Conservation (phyloP, 768 basidiomycete species). For the Austroboletus eburneus region DNA sequence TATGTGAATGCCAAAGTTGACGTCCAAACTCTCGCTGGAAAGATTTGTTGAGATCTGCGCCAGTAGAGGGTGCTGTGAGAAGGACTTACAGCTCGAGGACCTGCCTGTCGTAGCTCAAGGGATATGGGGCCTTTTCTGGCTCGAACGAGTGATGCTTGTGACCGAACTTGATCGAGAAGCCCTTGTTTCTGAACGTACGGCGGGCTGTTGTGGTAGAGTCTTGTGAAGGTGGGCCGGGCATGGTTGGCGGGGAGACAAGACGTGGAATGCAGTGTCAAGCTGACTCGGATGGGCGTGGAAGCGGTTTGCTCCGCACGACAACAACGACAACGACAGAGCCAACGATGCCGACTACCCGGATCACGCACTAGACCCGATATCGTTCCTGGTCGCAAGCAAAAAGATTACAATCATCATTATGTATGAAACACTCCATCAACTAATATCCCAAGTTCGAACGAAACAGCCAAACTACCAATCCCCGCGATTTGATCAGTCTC, state of each 20-base stretch:
- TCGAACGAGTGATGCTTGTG: conserved; percentile 64
- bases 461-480: conserved; percentile 25
- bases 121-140: conserved; percentile 77
- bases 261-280: conserved; percentile 5
- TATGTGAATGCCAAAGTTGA: conserved; percentile 44
- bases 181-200: conserved; percentile 41
- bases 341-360: background rate
- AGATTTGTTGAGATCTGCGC: no score
- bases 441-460: conserved; percentile 29
- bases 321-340: conserved; percentile 12
- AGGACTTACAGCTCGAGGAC: conserved; percentile 62
- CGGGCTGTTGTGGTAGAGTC: conserved; percentile 26
- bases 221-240: conserved; percentile 17
- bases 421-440: conserved; percentile 13
- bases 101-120: conserved; percentile 63
- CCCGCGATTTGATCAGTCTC: conserved; percentile 37
- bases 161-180: conserved; percentile 59
- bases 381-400: conserved; percentile 6
- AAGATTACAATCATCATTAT: background rate
- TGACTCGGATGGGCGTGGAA: no score
- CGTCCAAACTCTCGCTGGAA: conserved; percentile 53
- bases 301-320: no score
- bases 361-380: background rate
- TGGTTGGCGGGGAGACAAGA: conserved; percentile 14
- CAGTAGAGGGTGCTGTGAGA: conserved; percentile 5